Percentiles rank a stretch among this genome's conserved stretches.
Conservation (phyloP, 805 yeast species). For the Candida yuanshanica region DNA sequence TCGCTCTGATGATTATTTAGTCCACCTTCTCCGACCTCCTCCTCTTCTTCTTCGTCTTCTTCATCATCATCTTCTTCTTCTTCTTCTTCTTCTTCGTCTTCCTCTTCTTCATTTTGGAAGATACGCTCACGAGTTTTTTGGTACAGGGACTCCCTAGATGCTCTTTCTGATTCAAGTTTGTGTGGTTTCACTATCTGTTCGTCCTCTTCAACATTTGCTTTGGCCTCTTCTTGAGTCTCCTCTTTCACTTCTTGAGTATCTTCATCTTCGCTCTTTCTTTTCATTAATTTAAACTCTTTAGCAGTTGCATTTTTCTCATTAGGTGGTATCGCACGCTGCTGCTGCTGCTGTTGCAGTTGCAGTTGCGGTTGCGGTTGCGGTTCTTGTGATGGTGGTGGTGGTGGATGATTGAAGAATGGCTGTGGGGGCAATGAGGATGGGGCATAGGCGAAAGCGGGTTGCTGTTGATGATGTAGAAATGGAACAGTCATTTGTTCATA, state of each 20-base stretch:
- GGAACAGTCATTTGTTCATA: not conserved
- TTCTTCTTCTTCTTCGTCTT: constrained; percentile 24
- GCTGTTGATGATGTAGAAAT: not conserved
- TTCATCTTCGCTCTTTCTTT: constrained; percentile 10
- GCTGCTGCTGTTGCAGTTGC: constrained; percentile 3
- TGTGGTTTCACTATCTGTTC: not conserved
- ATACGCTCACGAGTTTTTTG: constrained; percentile 34
- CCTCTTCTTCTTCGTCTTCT: constrained; percentile 5
- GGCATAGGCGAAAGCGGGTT: not conserved
- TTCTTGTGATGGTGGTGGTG: not conserved
- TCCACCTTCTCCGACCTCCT: constrained; percentile 3
- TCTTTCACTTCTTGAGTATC: constrained; percentile 1
- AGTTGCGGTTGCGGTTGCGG: no score
- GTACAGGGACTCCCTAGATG: constrained; percentile 39
- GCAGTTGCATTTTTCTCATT: constrained; percentile 4
- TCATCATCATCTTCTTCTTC: constrained; percentile 17
- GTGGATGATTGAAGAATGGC: not conserved
- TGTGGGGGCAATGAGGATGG: not conserved
- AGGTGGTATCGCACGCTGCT: not conserved
- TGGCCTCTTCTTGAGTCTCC: not conserved
- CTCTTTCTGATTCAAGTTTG: constrained; percentile 29
- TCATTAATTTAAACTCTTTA: constrained; percentile 22
- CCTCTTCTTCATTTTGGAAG: constrained; percentile 27
- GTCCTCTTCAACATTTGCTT: not conserved
- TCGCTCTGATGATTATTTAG: constrained; percentile 4